phyloP scores from a whole-genome alignment of 1,284 basidiomycete genomes.

The Leccinum solheimii region DNA sequence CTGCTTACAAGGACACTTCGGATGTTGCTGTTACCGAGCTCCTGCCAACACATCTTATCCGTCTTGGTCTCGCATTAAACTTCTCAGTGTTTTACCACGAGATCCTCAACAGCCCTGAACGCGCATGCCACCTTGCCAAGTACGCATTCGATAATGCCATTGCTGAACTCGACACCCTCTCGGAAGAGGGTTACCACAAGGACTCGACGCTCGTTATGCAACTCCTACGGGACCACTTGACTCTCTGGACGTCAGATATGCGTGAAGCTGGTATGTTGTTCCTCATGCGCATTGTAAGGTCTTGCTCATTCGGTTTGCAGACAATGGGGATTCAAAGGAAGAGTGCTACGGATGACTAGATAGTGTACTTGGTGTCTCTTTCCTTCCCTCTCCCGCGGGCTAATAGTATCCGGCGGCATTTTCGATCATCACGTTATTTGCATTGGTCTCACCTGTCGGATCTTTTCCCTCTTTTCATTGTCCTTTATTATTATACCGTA shows the following conservation, averaged over 20 bases:
- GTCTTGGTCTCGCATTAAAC: no score
- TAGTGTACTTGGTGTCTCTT: background rate
- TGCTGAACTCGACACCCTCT: no score
- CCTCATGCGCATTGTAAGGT: background rate
- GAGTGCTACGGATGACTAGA: constrained; percentile 61
- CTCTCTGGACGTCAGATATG: constrained; percentile 98
- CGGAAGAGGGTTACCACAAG: constrained; percentile 95
- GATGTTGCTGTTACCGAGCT: no score
- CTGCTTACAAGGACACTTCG: no score
- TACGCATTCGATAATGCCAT: no score
- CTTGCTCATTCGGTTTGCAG: constrained; percentile 37
- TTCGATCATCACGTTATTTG: constrained; percentile 33
- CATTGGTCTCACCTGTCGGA: constrained; percentile 37
- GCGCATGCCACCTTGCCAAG: no score
- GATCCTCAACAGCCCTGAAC: no score
- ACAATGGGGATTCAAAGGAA: constrained; percentile 71
- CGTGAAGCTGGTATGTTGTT: constrained; percentile 73
- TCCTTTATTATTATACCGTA: constrained; percentile 38
- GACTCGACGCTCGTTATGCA: constrained; percentile 99
- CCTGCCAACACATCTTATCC: no score
- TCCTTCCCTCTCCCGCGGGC: constrained; percentile 4
- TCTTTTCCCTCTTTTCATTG: constrained; percentile 31
- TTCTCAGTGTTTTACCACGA: no score
- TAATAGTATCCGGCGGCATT: constrained; percentile 16
- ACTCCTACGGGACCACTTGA: constrained; percentile 97